Base-by-base conservation (phyloP, 169 alveolate genomes). In the Neospora caninum region DNA sequence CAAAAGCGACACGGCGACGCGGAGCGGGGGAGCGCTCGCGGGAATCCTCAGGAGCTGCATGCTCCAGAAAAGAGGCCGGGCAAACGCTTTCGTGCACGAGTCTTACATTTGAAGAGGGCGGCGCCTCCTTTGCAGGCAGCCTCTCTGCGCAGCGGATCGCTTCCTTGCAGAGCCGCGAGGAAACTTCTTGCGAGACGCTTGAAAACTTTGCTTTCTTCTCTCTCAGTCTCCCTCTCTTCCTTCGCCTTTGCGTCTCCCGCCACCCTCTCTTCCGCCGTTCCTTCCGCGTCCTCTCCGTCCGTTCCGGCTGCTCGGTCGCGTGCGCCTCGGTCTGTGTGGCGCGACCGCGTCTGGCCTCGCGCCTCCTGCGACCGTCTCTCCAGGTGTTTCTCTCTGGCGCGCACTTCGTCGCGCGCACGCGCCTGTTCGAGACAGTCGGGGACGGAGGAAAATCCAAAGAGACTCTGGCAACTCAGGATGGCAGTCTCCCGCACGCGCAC, bases 371-470 rank as follows among this genome's bases (percentile, higher is more conserved):
- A 6, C 18, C 34, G 83, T 27, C 27, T 64, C 27, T 13, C 39
- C 38, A 34, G 39, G 83, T n/a, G 22, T n/a, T 20, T n/a, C 86
- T 78, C 86, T 78, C 29, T 6, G n/a, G 39, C 2, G 27, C 45
- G 1, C 83, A 18, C 45, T 78, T 78, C 86, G 39, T n/a, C 39
- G 9, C 86, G 22, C 10, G 39, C 69, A 36, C 20, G 67, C 89
- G 64, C 38, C 89, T 38, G 53, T 34, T 82, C 42, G 34, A 82
- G 64, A 20, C 84, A 53, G 39, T 93, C 93, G 18, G 93, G 92
- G 42, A 93, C 45, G 27, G 95, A 93, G 84, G 95, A 67, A 93
- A 93, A 27, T 39, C 95, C 95, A 70, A 80, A 93, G 91, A 87
- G 89, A 20, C 91, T 42, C 95, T 93, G 91, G 39, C 53, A 38